phyloP scores from a whole-genome alignment of 2,329 filamentous ascomycete species.

The Chalaropsis ovoidea region DNA sequence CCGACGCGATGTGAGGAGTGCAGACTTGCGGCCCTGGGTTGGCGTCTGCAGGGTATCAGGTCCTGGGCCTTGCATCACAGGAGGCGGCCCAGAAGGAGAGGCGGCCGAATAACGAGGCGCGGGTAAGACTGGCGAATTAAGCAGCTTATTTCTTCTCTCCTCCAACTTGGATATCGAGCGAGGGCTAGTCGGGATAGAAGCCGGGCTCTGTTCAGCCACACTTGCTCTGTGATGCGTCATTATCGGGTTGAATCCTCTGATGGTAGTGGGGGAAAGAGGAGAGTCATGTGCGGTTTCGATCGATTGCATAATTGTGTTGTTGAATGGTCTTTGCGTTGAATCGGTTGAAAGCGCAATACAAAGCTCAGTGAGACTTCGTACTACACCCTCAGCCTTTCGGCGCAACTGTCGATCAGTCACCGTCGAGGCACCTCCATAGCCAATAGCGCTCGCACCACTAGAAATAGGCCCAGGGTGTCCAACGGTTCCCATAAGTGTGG shows the following conservation, averaged over 20 bases:
- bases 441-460: constrained; percentile 54
- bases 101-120: constrained; percentile 37
- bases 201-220: constrained; percentile 35
- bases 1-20: constrained; percentile 41
- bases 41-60: constrained; percentile 13
- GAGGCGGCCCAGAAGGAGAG: constrained; percentile 36
- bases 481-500: constrained; percentile 63
- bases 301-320: constrained; percentile 23
- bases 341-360: constrained; percentile 72
- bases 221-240: constrained; percentile 37
- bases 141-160: constrained; percentile 42
- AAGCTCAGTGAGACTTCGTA: constrained; percentile 82
- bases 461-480: constrained; percentile 60
- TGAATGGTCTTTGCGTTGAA: constrained; percentile 29
- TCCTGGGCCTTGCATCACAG: constrained; percentile 31
- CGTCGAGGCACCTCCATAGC: constrained; percentile 36
- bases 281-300: constrained; percentile 27
- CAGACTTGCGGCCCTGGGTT: constrained; percentile 40
- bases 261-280: constrained; percentile 39
- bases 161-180: constrained; percentile 44
- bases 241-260: constrained; percentile 35
- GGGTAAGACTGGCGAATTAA: constrained; percentile 38
- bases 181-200: constrained; percentile 38
- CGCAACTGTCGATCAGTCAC: constrained; percentile 74
- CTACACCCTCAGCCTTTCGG: constrained; percentile 85